Percentiles rank a stretch among this genome's conserved stretches.
Evolutionary conservation across 2,329 filamentous ascomycete species (phyloP).

Genomic region (Fusarium siculi): DNA sequence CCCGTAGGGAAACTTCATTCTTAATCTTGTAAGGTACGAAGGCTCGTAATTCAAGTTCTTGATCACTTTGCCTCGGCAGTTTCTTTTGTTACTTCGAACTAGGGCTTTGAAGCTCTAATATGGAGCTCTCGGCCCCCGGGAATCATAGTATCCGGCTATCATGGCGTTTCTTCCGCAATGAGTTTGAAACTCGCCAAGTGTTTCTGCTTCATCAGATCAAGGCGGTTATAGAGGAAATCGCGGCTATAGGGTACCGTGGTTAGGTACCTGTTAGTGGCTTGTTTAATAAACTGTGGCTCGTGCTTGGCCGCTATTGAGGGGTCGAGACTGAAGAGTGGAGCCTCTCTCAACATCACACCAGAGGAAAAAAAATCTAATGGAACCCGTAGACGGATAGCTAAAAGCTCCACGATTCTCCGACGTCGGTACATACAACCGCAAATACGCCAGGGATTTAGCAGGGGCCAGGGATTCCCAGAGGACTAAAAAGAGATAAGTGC

Average conservation of each 20-base stretch:
- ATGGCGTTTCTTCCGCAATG: not conserved
- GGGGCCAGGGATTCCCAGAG: constrained; percentile 18
- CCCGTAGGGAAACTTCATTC: not conserved
- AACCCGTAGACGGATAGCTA: constrained; percentile 5
- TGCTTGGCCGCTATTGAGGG: not conserved
- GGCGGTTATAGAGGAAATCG: not conserved
- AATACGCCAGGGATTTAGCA: constrained; percentile 32
- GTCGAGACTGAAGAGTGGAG: constrained; percentile 1
- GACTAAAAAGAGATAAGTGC: constrained; percentile 35
- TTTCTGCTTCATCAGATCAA: not conserved
- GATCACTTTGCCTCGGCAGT: not conserved
- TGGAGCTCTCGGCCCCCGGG: not conserved
- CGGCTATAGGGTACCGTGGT: constrained; percentile 14
- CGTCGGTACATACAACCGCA: constrained; percentile 40
- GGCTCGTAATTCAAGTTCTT: not conserved
- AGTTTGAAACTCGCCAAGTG: not conserved
- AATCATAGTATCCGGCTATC: not conserved
- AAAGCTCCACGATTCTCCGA: constrained; percentile 36
- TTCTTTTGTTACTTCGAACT: not conserved
- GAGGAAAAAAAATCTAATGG: constrained; percentile 13
- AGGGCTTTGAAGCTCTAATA: not conserved
- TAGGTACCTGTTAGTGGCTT: not conserved
- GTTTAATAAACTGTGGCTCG: not conserved
- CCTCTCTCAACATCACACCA: not conserved
- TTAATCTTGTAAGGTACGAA: not conserved